Conservation (phyloP, 768 basidiomycete genomes). For the Mrakia blollopis region DNA sequence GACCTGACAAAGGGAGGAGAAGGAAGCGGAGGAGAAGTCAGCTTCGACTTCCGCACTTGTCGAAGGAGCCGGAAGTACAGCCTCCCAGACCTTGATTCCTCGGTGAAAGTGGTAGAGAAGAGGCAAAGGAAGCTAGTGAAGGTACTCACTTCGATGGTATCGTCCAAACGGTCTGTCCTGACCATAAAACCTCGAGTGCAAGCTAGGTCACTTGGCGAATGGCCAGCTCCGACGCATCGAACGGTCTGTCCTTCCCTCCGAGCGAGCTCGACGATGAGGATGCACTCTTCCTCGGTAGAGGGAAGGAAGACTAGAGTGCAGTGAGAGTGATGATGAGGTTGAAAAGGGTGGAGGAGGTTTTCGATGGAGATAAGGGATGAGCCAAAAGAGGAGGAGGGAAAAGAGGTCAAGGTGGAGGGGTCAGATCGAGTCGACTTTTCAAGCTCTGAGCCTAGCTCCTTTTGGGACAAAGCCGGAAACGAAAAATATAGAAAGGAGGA, state of each 20-base stretch:
- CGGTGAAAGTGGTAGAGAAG: neutral
- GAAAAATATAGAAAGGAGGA: neutral
- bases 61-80: neutral
- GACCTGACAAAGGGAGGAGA: constrained; percentile 5
- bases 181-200: constrained; percentile 86
- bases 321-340: neutral
- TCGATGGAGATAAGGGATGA: neutral
- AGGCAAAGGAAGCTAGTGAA: neutral
- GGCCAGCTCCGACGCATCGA: constrained; percentile 81
- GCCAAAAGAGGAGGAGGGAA: neutral
- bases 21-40: neutral
- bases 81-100: neutral
- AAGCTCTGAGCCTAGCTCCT: neutral
- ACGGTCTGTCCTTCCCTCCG: constrained; percentile 64
- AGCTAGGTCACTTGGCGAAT: constrained; percentile 87
- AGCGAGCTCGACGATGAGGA: constrained; percentile 73
- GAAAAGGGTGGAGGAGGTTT: neutral
- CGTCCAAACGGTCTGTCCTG: constrained; percentile 65
- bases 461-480: neutral
- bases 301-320: constrained; percentile 62
- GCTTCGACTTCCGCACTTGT: constrained; percentile 4
- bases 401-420: neutral
- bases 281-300: constrained; percentile 61
- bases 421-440: neutral
- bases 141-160: constrained; percentile 65